Evolutionary conservation across 192 early-diverging fungal genomes (phyloP).

Genomic region (Tieghemiomyces parasiticus): DNA sequence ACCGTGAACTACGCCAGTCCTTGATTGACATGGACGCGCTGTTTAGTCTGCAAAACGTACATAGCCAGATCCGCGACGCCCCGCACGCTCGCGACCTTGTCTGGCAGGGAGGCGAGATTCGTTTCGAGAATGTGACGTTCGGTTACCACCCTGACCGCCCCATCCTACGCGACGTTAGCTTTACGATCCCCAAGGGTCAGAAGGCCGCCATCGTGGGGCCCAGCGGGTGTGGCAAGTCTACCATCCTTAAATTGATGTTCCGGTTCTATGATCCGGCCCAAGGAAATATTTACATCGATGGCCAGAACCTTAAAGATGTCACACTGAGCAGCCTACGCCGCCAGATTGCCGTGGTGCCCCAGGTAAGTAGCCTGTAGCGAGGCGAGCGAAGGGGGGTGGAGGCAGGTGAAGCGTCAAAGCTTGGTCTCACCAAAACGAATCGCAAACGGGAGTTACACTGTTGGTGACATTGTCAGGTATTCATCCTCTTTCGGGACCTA

Average conservation of each 20-base stretch:
- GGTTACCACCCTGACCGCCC: constrained; percentile 66
- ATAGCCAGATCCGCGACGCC: constrained; percentile 23
- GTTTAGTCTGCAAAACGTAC: constrained; percentile 64
- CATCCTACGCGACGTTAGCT: constrained; percentile 55
- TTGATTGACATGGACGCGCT: constrained; percentile 96
- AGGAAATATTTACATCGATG: constrained; percentile 75
- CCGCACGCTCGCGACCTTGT: constrained; percentile 20
- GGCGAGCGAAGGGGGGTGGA: too few relatives aligned
- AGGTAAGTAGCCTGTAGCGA: too few relatives aligned
- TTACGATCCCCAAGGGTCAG: constrained; percentile 72
- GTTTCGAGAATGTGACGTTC: constrained; percentile 80
- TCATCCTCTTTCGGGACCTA: too few relatives aligned
- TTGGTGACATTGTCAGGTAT: too few relatives aligned
- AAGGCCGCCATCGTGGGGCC: constrained; percentile 89
- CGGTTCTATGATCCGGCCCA: constrained; percentile 80
- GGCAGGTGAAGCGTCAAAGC: too few relatives aligned
- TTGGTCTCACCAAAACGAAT: too few relatives aligned
- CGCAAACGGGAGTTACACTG: too few relatives aligned
- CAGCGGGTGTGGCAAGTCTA: constrained; percentile 85
- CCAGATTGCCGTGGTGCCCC: constrained; percentile 76
- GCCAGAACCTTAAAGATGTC: constrained; percentile 65
- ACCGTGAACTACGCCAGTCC: constrained; percentile 88
- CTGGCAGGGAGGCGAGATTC: constrained; percentile 38
- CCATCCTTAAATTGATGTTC: constrained; percentile 71
- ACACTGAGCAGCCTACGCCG: constrained; percentile 63